These are phyloP conservation scores for Thielaviopsis populi DNA, from an alignment of 2,329 filamentous ascomycete species.

Conservation along the genomic window DNA sequence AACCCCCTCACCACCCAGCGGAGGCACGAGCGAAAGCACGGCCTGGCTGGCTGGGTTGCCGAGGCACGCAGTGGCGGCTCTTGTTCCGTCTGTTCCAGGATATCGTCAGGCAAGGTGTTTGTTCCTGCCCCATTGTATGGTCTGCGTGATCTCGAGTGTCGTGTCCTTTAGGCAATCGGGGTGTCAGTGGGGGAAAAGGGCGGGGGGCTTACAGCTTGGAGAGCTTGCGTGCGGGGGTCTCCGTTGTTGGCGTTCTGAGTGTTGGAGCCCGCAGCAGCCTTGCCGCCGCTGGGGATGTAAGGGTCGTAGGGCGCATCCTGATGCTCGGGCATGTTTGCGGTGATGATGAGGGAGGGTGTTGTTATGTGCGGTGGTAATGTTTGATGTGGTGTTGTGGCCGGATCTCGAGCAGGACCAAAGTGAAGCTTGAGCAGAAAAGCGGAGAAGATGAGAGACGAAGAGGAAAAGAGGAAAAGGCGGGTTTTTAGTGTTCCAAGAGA, in stretches of 20 bases:
- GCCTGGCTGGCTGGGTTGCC: neutral
- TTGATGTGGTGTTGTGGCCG: neutral
- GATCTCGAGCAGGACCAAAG: neutral
- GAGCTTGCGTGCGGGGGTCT: constrained; percentile 43
- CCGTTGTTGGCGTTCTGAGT: constrained; percentile 30
- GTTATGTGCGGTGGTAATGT: neutral
- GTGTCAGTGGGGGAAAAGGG: too few relatives aligned
- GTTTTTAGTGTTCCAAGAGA: neutral
- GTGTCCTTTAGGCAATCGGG: too few relatives aligned
- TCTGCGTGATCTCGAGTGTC: neutral
- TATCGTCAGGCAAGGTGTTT: neutral
- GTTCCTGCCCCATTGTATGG: neutral
- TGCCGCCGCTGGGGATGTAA: constrained; percentile 55
- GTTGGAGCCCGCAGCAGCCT: constrained; percentile 25
- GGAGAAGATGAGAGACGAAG: neutral
- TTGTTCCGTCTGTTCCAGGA: neutral
- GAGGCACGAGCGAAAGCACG: neutral
- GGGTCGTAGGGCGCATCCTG: constrained; percentile 64
- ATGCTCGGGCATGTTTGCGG: constrained; percentile 33
- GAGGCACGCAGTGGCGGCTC: neutral
- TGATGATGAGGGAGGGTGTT: neutral
- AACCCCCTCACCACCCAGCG: neutral
- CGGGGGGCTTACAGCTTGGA: constrained; percentile 60
- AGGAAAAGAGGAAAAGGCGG: neutral
- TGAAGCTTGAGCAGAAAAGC: constrained; percentile 5